A percentile compares a stretch with the other conserved stretches of the same genome.
Evolutionary conservation across 2,329 filamentous ascomycete species (phyloP).

Genomic region (Aspergillus aculeatus): DNA sequence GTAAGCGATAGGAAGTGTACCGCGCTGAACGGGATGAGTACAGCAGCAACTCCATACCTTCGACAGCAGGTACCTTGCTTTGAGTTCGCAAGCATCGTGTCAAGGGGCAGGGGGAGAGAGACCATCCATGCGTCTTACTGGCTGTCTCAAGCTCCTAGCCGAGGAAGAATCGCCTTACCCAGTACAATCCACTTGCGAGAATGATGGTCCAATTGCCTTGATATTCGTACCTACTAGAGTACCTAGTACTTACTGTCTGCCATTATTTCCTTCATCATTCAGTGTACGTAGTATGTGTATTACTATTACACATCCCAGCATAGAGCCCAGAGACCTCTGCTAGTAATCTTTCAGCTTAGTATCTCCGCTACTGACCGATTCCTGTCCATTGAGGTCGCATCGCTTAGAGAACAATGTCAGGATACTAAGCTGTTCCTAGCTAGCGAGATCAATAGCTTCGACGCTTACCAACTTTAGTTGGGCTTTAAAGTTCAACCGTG

Average conservation of each 20-base stretch:
- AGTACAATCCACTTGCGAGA: neutral
- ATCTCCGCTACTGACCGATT: conserved; percentile 1
- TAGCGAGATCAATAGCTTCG: conserved; percentile 1
- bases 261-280: neutral
- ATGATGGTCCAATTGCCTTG: neutral
- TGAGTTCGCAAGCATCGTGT: neutral
- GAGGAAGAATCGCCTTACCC: too few relatives aligned
- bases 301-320: neutral
- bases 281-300: neutral
- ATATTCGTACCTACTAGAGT: too few relatives aligned
- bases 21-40: neutral
- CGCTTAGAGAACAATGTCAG: conserved; percentile 6
- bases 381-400: conserved; percentile 6
- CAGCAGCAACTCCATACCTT: neutral
- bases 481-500: neutral
- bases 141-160: neutral
- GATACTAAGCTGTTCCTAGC: conserved; percentile 1
- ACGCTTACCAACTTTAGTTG: conserved; percentile 1
- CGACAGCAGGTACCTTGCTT: neutral
- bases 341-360: conserved; percentile 2
- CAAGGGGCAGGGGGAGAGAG: neutral
- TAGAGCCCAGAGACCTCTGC: neutral
- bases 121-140: neutral
- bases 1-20: neutral
- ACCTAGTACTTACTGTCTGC: too few relatives aligned